Evolutionary conservation across 2,329 filamentous ascomycete species (phyloP).

Genomic region (Calonectria pteridis): DNA sequence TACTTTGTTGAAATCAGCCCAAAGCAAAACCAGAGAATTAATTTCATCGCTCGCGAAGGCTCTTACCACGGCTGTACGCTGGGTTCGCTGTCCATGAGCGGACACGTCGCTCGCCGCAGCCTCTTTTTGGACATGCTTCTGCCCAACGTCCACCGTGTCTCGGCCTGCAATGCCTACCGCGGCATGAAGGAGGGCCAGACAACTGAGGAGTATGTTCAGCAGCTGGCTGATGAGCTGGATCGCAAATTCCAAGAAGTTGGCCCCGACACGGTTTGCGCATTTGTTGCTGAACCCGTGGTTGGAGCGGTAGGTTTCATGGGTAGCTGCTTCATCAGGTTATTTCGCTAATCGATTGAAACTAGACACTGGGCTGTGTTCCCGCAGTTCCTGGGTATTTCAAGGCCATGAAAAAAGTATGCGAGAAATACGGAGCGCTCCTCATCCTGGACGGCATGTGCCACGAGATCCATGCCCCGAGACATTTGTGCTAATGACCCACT

Average conservation of each 20-base stretch:
- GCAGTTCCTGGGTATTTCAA: conserved; percentile 35
- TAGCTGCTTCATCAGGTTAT: neutral
- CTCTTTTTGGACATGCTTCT: conserved; percentile 34
- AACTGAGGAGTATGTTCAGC: conserved; percentile 54
- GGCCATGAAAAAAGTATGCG: conserved; percentile 66
- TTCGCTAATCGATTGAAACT: neutral
- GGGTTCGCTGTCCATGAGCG: conserved; percentile 32
- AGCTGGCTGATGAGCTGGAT: conserved; percentile 60
- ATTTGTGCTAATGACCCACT: neutral
- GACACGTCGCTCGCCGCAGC: conserved; percentile 39
- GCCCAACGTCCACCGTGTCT: conserved; percentile 30
- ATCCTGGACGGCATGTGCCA: conserved; percentile 58
- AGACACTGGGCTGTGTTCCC: conserved; percentile 38
- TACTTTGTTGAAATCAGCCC: conserved; percentile 56
- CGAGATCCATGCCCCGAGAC: neutral
- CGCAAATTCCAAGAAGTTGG: conserved; percentile 60
- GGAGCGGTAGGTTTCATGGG: conserved; percentile 31
- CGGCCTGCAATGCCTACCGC: conserved; percentile 35
- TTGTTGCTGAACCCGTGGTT: conserved; percentile 62
- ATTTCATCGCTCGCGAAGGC: conserved; percentile 34
- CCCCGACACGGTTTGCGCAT: conserved; percentile 60
- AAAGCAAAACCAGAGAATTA: conserved; percentile 53
- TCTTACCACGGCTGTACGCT: conserved; percentile 39
- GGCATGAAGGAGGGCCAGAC: conserved; percentile 46
- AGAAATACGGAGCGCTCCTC: conserved; percentile 66